Evolutionary conservation across 2,329 filamentous ascomycete genomes (phyloP).

Genomic region (Diaporthe eres): DNA sequence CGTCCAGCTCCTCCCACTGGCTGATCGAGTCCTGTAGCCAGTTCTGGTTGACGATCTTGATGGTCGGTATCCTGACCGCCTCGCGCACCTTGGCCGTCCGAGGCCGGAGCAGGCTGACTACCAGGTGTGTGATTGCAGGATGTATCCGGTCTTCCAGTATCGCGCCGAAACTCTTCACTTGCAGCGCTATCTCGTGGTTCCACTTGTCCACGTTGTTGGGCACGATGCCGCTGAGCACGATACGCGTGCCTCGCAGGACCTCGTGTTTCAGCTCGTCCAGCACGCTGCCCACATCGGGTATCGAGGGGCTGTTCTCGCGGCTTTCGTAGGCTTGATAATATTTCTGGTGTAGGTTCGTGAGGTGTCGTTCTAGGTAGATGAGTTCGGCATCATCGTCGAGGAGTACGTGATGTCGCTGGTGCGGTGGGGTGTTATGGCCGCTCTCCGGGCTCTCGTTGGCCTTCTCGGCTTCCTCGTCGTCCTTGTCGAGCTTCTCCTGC

Average conservation of each 20-base stretch:
- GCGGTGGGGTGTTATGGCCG: conserved; percentile 48
- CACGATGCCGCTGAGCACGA: conserved; percentile 93
- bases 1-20: conserved; percentile 85
- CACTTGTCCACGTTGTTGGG: conserved; percentile 85
- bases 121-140: conserved; percentile 79
- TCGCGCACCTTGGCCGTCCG: conserved; percentile 93
- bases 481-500: conserved; percentile 91
- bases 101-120: conserved; percentile 78
- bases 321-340: conserved; percentile 90
- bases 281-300: conserved; percentile 90
- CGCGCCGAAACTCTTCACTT: conserved; percentile 89
- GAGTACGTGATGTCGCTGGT: conserved; percentile 80
- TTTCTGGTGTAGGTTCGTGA: conserved; percentile 80
- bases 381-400: conserved; percentile 92
- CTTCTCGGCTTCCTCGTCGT: conserved; percentile 76
- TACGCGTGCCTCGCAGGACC: conserved; percentile 80
- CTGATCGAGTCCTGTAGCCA: conserved; percentile 91
- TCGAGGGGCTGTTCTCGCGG: conserved; percentile 64
- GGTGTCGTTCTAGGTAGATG: conserved; percentile 79
- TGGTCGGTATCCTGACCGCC: conserved; percentile 81
- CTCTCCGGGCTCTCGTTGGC: conserved; percentile 52
- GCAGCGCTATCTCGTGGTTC: conserved; percentile 87
- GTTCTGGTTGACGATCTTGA: conserved; percentile 92
- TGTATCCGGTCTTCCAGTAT: conserved; percentile 70
- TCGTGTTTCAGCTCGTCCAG: conserved; percentile 84